Conservation (phyloP, 441 rosid genomes). For the Gossypium gossypioides region DNA sequence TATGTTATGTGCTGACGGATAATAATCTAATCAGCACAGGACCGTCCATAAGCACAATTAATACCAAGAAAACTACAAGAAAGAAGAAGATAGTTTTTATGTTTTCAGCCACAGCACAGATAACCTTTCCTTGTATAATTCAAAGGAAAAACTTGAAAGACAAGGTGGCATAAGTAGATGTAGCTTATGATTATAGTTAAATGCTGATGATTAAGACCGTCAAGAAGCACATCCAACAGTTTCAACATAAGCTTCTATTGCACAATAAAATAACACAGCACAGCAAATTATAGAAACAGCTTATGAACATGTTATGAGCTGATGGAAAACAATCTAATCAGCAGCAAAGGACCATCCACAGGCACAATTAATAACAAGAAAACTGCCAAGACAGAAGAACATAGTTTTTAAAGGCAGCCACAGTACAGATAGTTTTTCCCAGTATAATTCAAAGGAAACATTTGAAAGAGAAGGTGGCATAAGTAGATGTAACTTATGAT, state of each 20-base stretch:
- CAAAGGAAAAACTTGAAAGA: conserved; percentile 26
- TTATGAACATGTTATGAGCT: background rate
- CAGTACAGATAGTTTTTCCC: conserved; percentile 23
- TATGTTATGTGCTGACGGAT: conserved; percentile 1
- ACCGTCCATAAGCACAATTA: conserved; percentile 8
- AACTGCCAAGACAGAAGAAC: background rate
- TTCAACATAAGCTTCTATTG: background rate
- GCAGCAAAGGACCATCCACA: background rate
- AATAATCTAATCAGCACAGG: conserved; percentile 7
- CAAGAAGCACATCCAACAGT: conserved; percentile 13
- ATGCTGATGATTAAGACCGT: conserved; percentile 17
- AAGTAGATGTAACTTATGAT: conserved; percentile 15
- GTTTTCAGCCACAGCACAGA: conserved; percentile 18
- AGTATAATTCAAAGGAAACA: conserved; percentile 5
- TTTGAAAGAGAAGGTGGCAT: conserved; percentile 24
- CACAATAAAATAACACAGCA: background rate
- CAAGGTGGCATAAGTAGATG: conserved; percentile 10
- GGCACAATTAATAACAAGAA: background rate
- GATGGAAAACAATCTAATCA: background rate
- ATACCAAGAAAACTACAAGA: background rate
- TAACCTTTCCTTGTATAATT: conserved; percentile 16
- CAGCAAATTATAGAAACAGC: background rate
- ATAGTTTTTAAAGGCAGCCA: conserved; percentile 11
- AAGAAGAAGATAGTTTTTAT: background rate
- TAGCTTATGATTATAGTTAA: conserved; percentile 20